These are phyloP conservation scores for Tremellales sp. DNA, from an alignment of 1,284 basidiomycete genomes.

Conservation along the genomic window DNA sequence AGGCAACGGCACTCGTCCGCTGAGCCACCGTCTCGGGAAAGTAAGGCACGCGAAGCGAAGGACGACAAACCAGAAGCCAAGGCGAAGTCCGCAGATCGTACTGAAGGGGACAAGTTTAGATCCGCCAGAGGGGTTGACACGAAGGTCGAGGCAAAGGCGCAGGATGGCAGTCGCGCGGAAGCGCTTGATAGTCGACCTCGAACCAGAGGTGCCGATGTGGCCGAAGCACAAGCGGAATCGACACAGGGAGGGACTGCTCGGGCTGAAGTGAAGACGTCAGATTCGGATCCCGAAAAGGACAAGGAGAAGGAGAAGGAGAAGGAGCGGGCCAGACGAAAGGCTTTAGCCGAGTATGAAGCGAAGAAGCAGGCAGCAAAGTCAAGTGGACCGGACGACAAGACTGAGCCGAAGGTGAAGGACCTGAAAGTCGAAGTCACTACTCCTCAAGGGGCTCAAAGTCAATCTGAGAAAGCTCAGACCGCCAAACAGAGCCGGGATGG, in stretches of 20 bases:
- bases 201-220: too few species aligned
- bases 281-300: neutral
- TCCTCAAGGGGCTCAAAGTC: neutral
- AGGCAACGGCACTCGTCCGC: too few species aligned
- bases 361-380: neutral
- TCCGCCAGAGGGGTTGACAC: too few species aligned
- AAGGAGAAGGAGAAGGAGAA: neutral
- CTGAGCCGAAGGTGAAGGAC: neutral
- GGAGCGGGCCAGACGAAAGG: neutral
- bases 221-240: too few species aligned
- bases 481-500: neutral
- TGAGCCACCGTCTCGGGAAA: too few species aligned
- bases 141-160: too few species aligned
- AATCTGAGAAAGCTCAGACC: neutral
- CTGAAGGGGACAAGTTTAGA: neutral
- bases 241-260: too few species aligned
- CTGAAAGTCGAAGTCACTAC: neutral
- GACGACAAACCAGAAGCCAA: too few species aligned
- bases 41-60: neutral
- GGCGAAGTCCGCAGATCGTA: neutral
- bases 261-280: neutral
- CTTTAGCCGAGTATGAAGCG: slow-evolving; percentile 3
- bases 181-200: too few species aligned
- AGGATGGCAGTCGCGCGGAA: too few species aligned
- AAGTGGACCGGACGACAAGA: neutral